These are phyloP conservation scores for Bruguiera hainesii DNA, from an alignment of 441 rosid species.

Conservation along the genomic window DNA sequence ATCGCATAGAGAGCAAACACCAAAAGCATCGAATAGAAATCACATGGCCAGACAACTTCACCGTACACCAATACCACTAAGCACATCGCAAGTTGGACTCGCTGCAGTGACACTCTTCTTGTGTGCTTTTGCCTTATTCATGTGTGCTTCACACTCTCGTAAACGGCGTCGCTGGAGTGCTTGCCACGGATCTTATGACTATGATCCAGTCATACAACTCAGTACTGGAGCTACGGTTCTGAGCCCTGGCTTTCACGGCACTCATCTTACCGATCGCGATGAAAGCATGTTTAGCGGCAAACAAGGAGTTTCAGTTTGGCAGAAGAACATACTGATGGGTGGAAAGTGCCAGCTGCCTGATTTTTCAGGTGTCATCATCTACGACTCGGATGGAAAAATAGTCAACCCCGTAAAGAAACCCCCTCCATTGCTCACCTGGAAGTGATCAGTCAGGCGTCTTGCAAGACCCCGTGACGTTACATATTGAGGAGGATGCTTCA, in stretches of 20 bases:
- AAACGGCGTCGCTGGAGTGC: constrained; percentile 44
- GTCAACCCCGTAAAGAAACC: constrained; percentile 49
- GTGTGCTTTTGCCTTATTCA: constrained; percentile 44
- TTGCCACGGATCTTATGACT: constrained; percentile 46
- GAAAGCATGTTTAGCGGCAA: constrained; percentile 36
- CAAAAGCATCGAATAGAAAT: background rate
- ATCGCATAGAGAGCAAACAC: background rate
- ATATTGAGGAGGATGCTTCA: no score
- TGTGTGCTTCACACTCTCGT: constrained; percentile 61
- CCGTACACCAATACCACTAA: constrained; percentile 16
- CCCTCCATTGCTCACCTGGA: constrained; percentile 67
- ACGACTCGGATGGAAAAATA: constrained; percentile 57
- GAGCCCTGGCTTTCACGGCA: constrained; percentile 3
- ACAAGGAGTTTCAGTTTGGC: constrained; percentile 57
- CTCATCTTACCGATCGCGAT: constrained; percentile 4
- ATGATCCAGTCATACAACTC: constrained; percentile 58
- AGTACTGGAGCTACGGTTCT: constrained; percentile 30
- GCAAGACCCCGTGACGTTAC: no score
- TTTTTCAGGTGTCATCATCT: constrained; percentile 83
- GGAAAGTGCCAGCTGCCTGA: constrained; percentile 85
- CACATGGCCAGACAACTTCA: constrained; percentile 52
- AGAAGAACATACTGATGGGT: constrained; percentile 91
- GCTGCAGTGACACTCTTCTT: constrained; percentile 39
- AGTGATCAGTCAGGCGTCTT: constrained; percentile 27
- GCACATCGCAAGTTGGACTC: constrained; percentile 39